Base-by-base conservation (phyloP, 768 basidiomycete genomes). In the Tylopilus vinaceipallidus region DNA sequence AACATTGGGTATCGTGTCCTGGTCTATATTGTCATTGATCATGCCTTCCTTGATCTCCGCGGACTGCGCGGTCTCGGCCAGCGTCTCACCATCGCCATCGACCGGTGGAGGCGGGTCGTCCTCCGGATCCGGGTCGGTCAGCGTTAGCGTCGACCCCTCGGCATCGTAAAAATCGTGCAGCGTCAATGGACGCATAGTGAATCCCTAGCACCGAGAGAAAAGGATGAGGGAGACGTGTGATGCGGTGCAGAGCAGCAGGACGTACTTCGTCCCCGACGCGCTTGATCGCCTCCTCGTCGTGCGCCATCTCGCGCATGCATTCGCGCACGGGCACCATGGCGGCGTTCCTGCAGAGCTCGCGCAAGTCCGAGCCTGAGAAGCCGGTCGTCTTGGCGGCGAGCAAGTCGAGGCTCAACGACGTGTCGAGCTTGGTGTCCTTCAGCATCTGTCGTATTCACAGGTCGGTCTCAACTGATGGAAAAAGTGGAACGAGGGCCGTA, bases 311-410 rank as follows among this genome's bases (percentile, higher is more conserved):
- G 30, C 83, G 76, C 75, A 94, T 83, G 57, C 83, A 86, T 62
- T 95, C 92, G 23, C 91, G 81, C 19, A 95, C 87, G 6, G 93
- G 91, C 1, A 84, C 80, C 93, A 98, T 95, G 0, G 91, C 94
- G 1, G 95, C 95, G 57, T 84, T 93, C 46, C 95, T 78, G 67
- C 95, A 98, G 13, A 95, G 74, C 70, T 99, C 95, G 58, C 86
- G 82, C 46, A 98, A 71, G 66, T 98, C 95, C 3, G 92, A 93
- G 4, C 95, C 95, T 2, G 93, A 95, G 22, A 83, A 72, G 2
- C 91, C 88, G 19, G 82, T 81, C 1, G 93, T 81, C 27, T 77
- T 74, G 16, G 75, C 69, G 3, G 91, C 93, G 4, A 99, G 78
- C 1, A 63, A 42, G 9, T 75, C 66, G 16, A 95, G 60, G 1